Base-by-base conservation (phyloP, 2,329 filamentous ascomycete species). In the Aspergillus costaricaensis region DNA sequence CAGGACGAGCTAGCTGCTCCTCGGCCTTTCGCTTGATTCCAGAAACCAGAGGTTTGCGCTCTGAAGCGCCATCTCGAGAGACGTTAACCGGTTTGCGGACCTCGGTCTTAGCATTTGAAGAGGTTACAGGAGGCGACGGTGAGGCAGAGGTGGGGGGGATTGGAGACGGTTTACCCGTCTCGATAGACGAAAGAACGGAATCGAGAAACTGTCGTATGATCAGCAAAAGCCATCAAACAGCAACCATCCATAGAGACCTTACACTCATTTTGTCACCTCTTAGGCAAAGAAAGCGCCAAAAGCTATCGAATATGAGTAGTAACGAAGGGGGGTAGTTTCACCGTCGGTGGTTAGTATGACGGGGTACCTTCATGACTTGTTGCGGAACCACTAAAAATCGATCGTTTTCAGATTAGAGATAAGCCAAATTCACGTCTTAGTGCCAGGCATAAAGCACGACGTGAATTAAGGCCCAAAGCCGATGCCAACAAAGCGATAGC, bases 111-210 rank as follows among this genome's bases (percentile, higher is more conserved):
- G 59, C 53, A 8, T 62, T 59, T 2, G 68, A 63, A 5, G 68
- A 68, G 9, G 73, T 61, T 17, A 62, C 59, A 14, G 69, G 66
- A 23, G 70, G 55, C 30, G 69, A 66, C n/a, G 70, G 67, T 12
- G 67, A 61, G 10, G 63, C 38, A 36, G 66, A 63, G 25, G 62
- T 57, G 15, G 68, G 66, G n/a, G 73, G 68, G 23, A 70, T 61
- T 38, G 66, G 68, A 27, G 73, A 60, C 41, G 74, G 72, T 47
- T 73, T 75, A 19, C 77, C 77, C 62, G 75, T 79, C 68, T 79
- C 79, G 61, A 83, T 80, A 41, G 81, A 82, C 59, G 80, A 78
- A 62, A 83, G 77, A 41, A 83, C 77, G 21, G 81, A 82, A 67
- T 81, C 81, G 59, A 83, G 77, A 64, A 83, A 82, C 80, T 82